Evolutionary conservation across 83 land plant genomes (phyloP).

Genomic region (Picea abies): DNA sequence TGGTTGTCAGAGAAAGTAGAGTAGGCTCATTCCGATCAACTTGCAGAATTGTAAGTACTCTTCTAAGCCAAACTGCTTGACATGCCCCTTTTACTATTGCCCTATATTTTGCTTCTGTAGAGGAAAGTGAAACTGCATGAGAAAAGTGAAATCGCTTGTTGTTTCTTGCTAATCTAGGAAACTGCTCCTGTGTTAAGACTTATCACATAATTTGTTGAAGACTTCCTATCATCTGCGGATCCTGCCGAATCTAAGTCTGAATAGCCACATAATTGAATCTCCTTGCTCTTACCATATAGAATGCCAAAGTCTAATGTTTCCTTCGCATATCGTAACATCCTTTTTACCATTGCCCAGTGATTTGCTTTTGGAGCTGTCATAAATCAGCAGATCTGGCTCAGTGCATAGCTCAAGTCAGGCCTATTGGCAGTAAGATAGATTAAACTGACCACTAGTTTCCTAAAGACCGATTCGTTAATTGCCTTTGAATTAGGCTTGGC

Average conservation of each 20-base stretch:
- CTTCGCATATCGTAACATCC: background rate
- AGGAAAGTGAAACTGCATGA: background rate
- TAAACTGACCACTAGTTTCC: background rate
- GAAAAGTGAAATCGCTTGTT: too few relatives aligned
- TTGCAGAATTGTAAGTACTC: background rate
- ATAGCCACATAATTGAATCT: background rate
- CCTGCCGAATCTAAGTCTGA: background rate
- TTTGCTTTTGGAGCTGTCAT: background rate
- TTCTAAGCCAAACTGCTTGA: slow-evolving; percentile 1
- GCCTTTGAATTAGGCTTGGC: slow-evolving; percentile 1
- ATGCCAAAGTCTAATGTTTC: background rate
- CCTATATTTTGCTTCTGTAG: slow-evolving; percentile 1
- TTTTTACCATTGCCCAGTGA: background rate
- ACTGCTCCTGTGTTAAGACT: background rate
- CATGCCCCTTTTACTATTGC: background rate
- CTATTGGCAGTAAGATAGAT: background rate
- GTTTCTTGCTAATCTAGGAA: background rate
- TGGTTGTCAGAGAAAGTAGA: background rate
- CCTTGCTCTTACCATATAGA: background rate
- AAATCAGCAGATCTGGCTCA: background rate
- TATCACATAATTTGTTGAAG: background rate
- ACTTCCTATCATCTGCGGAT: background rate
- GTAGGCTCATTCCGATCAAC: background rate
- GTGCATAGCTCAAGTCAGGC: background rate
- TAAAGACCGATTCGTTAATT: too few relatives aligned